These are phyloP conservation scores for Wickerhamiella australiensis DNA, from an alignment of 805 yeast species.

Conservation along the genomic window DNA sequence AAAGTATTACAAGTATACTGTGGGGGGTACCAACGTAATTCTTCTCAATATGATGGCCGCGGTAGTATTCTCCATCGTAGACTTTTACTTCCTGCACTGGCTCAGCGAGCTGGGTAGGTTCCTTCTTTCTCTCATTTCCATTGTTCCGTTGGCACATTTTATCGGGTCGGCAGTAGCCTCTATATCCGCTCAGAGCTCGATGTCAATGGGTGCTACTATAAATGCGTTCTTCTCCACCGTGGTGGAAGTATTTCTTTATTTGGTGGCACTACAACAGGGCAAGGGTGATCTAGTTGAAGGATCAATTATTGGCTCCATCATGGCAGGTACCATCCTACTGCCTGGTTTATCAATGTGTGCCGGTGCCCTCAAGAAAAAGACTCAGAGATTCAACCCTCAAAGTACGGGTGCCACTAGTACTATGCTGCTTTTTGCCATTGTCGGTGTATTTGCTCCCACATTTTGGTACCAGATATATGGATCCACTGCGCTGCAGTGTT, in stretches of 20 bases:
- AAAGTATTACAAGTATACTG: conserved; percentile 91
- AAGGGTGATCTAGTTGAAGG: conserved; percentile 92
- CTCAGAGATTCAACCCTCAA: conserved; percentile 90
- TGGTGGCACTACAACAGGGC: conserved; percentile 76
- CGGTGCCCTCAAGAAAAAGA: conserved; percentile 83
- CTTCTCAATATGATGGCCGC: conserved; percentile 72
- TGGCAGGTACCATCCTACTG: conserved; percentile 80
- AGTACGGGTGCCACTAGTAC: conserved; percentile 97
- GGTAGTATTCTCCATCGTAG: conserved; percentile 72
- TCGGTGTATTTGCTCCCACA: conserved; percentile 88
- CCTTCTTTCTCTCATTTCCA: conserved; percentile 63
- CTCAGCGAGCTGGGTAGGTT: conserved; percentile 46
- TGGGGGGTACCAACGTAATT: conserved; percentile 90
- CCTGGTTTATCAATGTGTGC: conserved; percentile 98
- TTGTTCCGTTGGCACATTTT: conserved; percentile 88
- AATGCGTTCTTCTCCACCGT: conserved; percentile 95
- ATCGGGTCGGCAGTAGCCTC: conserved; percentile 99
- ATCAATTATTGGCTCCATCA: conserved; percentile 81
- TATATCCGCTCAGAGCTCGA: conserved; percentile 93
- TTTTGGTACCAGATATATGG: conserved; percentile 84
- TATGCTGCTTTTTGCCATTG: conserved; percentile 79
- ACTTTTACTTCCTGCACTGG: conserved; percentile 53
- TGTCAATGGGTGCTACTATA: conserved; percentile 98
- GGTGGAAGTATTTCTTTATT: conserved; percentile 83
- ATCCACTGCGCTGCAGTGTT: conserved; percentile 63